These are phyloP conservation scores for Stephania japonica DNA, from an alignment of 164 flowering plant genomes.

Conservation along the genomic window DNA sequence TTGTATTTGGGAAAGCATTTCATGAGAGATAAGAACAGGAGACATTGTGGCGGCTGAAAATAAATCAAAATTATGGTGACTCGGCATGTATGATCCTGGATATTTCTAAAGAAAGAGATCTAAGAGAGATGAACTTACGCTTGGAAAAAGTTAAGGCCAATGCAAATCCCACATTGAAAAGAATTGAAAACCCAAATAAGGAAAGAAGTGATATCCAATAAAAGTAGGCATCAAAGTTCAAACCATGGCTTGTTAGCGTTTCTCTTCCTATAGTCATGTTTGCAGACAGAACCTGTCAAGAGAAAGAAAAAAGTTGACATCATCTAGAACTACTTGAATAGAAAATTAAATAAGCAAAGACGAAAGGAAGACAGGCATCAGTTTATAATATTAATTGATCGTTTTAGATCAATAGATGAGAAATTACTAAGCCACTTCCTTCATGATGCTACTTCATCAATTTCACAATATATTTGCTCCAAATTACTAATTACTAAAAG, in stretches of 20 bases:
- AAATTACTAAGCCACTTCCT: too few relatives aligned
- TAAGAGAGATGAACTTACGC: conserved; percentile 29
- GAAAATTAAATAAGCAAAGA: not conserved
- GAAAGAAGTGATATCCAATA: conserved; percentile 57
- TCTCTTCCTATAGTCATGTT: conserved; percentile 41
- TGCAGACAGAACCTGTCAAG: conserved; percentile 24
- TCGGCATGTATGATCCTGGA: not conserved
- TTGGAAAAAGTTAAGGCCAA: conserved; percentile 46
- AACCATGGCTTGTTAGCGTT: conserved; percentile 40
- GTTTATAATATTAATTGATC: too few relatives aligned
- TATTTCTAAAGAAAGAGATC: not conserved
- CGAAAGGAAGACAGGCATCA: not conserved
- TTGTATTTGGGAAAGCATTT: conserved; percentile 27
- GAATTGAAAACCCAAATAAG: conserved; percentile 39
- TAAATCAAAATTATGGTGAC: not conserved
- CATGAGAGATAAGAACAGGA: conserved; percentile 32
- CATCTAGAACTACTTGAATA: too few relatives aligned
- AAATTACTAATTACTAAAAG: too few relatives aligned
- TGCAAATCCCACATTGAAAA: conserved; percentile 45
- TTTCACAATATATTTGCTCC: too few relatives aligned
- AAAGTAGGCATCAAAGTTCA: conserved; percentile 33
- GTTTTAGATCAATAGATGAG: too few relatives aligned
- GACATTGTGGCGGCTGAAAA: conserved; percentile 44
- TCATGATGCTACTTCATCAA: too few relatives aligned
- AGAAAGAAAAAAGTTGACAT: not conserved